Conservation (phyloP, 768 basidiomycete species). For the Chalciporus piperatus region DNA sequence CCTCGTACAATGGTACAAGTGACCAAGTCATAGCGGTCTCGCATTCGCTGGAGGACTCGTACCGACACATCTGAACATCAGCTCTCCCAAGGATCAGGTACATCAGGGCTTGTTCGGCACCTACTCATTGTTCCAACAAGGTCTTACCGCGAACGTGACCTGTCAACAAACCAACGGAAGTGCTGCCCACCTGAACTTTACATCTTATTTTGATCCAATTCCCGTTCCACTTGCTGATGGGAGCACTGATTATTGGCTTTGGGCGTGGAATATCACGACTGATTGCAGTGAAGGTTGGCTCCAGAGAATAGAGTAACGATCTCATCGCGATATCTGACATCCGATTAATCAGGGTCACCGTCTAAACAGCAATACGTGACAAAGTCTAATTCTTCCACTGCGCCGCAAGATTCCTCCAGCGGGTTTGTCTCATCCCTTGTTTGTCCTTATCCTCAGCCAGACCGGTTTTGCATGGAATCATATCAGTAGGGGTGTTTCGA, state of each 20-base stretch:
- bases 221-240: background rate
- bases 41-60: constrained; percentile 2
- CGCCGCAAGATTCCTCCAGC: background rate
- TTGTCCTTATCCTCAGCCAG: background rate
- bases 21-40: background rate
- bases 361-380: background rate
- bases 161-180: background rate
- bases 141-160: constrained; percentile 16
- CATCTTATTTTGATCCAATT: background rate
- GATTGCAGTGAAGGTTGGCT: constrained; percentile 2
- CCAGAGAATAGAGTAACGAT: too few species aligned
- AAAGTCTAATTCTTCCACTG: background rate
- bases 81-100: background rate
- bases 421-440: constrained; percentile 6
- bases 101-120: background rate
- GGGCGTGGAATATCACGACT: background rate
- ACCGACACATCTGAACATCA: background rate
- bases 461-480: background rate
- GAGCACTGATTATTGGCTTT: background rate
- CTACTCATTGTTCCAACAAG: constrained; percentile 13
- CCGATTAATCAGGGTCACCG: background rate
- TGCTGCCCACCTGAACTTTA: background rate
- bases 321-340: background rate
- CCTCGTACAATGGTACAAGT: background rate
- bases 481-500: background rate